These are phyloP conservation scores for Penicillium janthinellum DNA, from an alignment of 2,329 filamentous ascomycete genomes.

Conservation along the genomic window DNA sequence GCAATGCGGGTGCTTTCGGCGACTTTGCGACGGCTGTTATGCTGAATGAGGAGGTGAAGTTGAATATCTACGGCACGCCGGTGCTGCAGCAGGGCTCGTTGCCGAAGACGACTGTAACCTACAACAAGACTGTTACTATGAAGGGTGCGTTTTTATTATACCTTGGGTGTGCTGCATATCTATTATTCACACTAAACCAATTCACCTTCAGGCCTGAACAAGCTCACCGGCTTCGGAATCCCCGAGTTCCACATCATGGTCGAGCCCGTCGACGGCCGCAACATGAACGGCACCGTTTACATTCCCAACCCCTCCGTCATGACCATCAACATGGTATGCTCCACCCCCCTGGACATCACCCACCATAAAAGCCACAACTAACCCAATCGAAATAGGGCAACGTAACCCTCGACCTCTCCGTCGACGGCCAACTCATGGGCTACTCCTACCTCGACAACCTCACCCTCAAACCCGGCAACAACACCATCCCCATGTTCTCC, in stretches of 20 bases:
- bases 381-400: constrained; percentile 48
- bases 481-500: constrained; percentile 54
- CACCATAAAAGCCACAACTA: neutral
- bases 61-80: constrained; percentile 56
- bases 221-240: constrained; percentile 55
- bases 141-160: constrained; percentile 48
- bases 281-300: constrained; percentile 56
- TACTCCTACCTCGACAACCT: constrained; percentile 54
- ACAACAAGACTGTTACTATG: constrained; percentile 60
- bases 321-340: constrained; percentile 53
- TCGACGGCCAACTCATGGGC: constrained; percentile 53
- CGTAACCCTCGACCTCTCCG: constrained; percentile 56
- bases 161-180: neutral
- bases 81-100: constrained; percentile 54
- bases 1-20: constrained; percentile 49
- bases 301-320: constrained; percentile 64
- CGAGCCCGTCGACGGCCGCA: constrained; percentile 49
- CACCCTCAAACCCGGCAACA: constrained; percentile 56
- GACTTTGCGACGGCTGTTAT: constrained; percentile 54
- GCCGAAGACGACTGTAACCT: constrained; percentile 54
- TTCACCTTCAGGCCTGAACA: constrained; percentile 56
- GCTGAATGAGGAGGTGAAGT: constrained; percentile 50
- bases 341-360: too few species aligned
- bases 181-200: neutral
- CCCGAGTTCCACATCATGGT: constrained; percentile 52